Evolutionary conservation across 83 land plant species (phyloP).

Genomic region (Larix sibirica): DNA sequence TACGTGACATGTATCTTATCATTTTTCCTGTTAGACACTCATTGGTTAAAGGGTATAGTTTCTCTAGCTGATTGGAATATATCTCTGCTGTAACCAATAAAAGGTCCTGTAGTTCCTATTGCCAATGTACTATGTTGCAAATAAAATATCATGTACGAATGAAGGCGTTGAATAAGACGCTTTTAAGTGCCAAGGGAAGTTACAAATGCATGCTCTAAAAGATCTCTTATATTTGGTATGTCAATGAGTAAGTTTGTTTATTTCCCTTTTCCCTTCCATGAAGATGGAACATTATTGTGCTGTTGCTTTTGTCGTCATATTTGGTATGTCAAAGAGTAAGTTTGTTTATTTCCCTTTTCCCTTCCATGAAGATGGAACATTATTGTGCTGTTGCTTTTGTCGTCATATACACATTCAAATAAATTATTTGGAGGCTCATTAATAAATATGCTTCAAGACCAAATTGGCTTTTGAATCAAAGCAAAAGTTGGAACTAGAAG

Average conservation of each 20-base stretch:
- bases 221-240: no score
- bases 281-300: background rate
- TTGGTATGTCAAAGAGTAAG: background rate
- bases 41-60: background rate
- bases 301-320: background rate
- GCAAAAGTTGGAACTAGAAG: no score
- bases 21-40: background rate
- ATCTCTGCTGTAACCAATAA: background rate
- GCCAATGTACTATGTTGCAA: background rate
- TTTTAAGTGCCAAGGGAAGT: no score
- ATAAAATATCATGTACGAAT: background rate
- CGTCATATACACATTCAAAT: background rate
- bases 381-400: background rate
- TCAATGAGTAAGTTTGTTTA: background rate
- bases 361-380: background rate
- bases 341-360: background rate
- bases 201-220: no score
- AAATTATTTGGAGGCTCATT: background rate
- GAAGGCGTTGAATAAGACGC: background rate
- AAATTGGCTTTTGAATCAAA: no score
- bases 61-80: background rate
- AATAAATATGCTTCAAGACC: no score
- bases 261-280: background rate
- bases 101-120: background rate
- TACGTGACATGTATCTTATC: background rate